Evolutionary conservation across 75 land plant genomes (phyloP).

Genomic region (Picea glauca): DNA sequence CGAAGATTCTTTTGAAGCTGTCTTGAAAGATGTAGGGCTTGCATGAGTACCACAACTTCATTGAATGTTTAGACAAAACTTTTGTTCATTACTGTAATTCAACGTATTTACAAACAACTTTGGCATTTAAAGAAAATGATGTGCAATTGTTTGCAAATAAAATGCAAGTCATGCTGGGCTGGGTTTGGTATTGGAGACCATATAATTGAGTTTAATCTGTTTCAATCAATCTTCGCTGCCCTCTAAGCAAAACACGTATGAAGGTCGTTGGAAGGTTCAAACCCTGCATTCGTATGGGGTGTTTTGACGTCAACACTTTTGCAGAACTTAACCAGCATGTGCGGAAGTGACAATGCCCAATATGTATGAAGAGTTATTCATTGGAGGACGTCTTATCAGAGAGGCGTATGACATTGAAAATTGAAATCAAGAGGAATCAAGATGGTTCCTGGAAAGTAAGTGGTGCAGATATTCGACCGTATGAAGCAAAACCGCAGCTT

Average conservation of each 20-base stretch:
- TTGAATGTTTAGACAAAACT: too few species aligned
- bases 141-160: too few species aligned
- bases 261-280: constrained; percentile 90
- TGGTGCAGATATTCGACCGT: constrained; percentile 24
- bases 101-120: too few species aligned
- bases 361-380: constrained; percentile 87
- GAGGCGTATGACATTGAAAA: constrained; percentile 43
- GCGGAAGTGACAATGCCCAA: constrained; percentile 99
- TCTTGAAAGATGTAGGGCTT: too few species aligned
- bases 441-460: constrained; percentile 84
- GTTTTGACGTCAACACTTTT: constrained; percentile 95
- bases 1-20: too few species aligned
- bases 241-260: constrained; percentile 96
- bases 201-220: constrained; percentile 23
- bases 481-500: too few species aligned
- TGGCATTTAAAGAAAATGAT: too few species aligned
- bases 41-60: too few species aligned
- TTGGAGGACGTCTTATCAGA: constrained; percentile 57
- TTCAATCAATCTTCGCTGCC: constrained; percentile 83
- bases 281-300: constrained; percentile 94
- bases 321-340: constrained; percentile 92
- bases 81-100: too few species aligned
- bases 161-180: too few species aligned
- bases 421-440: constrained; percentile 67
- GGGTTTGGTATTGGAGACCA: too few species aligned